Evolutionary conservation across 2,329 filamentous ascomycete species (phyloP).

Genomic region (Aureobasidium sp.): DNA sequence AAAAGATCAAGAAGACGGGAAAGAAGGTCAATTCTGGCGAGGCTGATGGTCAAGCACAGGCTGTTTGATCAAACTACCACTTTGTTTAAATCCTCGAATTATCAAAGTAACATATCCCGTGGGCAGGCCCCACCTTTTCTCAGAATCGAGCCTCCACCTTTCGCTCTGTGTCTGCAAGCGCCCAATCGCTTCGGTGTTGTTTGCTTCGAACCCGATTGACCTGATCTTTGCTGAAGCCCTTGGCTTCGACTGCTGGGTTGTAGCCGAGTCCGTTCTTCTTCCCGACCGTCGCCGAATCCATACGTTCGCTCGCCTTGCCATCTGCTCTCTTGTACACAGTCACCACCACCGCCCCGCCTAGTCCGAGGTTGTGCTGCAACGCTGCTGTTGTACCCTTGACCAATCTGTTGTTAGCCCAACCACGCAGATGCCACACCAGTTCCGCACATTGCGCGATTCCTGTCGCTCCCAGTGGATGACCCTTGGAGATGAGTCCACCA

Average conservation of each 20-base stretch:
- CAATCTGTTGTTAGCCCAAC: constrained; percentile 88
- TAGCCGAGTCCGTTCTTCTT: constrained; percentile 69
- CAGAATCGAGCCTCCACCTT: constrained; percentile 68
- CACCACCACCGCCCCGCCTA: constrained; percentile 85
- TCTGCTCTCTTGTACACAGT: constrained; percentile 84
- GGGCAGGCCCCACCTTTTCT: constrained; percentile 13
- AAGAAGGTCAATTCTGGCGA: constrained; percentile 78
- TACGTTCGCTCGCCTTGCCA: constrained; percentile 53
- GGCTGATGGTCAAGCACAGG: constrained; percentile 54
- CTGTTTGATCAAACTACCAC: constrained; percentile 21
- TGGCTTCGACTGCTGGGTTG: constrained; percentile 84
- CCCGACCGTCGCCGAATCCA: constrained; percentile 59
- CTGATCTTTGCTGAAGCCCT: constrained; percentile 77
- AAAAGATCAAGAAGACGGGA: constrained; percentile 89
- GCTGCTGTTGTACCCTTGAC: constrained; percentile 62
- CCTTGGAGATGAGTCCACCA: constrained; percentile 91
- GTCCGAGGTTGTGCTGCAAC: constrained; percentile 86
- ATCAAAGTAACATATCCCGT: neutral
- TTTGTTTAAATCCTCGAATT: neutral
- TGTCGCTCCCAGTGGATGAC: constrained; percentile 86
- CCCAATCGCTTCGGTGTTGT: constrained; percentile 61
- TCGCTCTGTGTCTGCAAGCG: constrained; percentile 65
- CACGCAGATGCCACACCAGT: constrained; percentile 88
- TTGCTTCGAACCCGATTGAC: constrained; percentile 62
- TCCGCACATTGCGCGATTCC: constrained; percentile 95